Evolutionary conservation across 306 rosid species (phyloP), one percentile per base, ranked within the genome.

Genomic region (Cicer yamashitae): DNA sequence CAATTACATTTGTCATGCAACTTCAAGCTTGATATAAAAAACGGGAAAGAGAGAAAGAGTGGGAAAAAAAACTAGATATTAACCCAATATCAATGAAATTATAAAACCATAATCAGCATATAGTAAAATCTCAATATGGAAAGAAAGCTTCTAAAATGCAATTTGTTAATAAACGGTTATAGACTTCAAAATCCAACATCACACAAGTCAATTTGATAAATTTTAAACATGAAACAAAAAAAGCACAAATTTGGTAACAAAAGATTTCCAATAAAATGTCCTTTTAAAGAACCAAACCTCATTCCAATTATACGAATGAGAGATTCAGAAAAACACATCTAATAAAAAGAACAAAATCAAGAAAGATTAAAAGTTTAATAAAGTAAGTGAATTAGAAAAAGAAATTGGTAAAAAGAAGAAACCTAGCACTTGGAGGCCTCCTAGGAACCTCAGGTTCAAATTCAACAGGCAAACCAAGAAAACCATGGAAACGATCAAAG

Each of bases 361-460:
- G 7, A 67, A 62, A 67, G 41, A 56, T 44, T 12, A 1, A 54
- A 79, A 43, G 5, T 57, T 47, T 10, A 75, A 56, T 18, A 10
- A 39, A 25, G 1, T 7, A 10, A 46, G 15, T 12, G 45, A 59
- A 43, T 18, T 43, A 14, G 9, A 25, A 11, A n/a, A 10, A 0
- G 11, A 59, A 0, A n/a, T 34, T 1, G 10, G 1, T 1, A 20
- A 8, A 9, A 62, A 34, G 34, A 71, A 83, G 56, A 48, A 14
- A 92, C 99, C 99, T 94, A 8, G 99, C 99, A 53, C 99, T 94
- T 1, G 99, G 99, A 70, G 96, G 92, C 74, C 97, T 89, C 37
- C 87, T 84, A 57, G 99, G 98, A 25, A 94, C 96, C 64, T 94
- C 96, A 6, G 96, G 98, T 85, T 94, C 97, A 66, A 94, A 90